Evolutionary conservation across 1,284 basidiomycete species (phyloP).

Genomic region (Pyrrhoderma lamaoense): DNA sequence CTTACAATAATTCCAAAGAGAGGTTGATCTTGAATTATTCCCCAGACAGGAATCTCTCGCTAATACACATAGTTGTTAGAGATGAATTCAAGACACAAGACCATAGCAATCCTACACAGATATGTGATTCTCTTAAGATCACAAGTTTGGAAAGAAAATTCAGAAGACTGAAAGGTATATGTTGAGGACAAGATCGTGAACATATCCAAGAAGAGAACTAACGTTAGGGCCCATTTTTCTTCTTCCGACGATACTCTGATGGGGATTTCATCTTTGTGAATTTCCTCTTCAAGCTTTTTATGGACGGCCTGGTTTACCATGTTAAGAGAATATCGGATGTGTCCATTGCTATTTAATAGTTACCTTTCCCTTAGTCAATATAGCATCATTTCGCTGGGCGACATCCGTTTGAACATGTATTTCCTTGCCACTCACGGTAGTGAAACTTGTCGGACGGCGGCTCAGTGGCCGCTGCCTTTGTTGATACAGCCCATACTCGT

Average conservation of each 20-base stretch:
- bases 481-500: slow-evolving; percentile 63
- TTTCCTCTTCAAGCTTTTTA: slow-evolving; percentile 69
- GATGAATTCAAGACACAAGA: not conserved
- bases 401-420: slow-evolving; percentile 55
- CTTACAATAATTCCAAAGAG: slow-evolving; percentile 62
- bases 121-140: slow-evolving; percentile 39
- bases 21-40: slow-evolving; percentile 48
- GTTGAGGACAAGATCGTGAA: not conserved
- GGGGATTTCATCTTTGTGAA: slow-evolving; percentile 51
- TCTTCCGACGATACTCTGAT: slow-evolving; percentile 47
- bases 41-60: slow-evolving; percentile 73
- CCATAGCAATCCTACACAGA: slow-evolving; percentile 33
- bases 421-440: slow-evolving; percentile 53
- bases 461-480: slow-evolving; percentile 45
- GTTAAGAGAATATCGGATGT: slow-evolving; percentile 11
- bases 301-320: slow-evolving; percentile 52
- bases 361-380: slow-evolving; percentile 56
- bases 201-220: slow-evolving; percentile 20
- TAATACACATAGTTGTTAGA: slow-evolving; percentile 22
- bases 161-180: slow-evolving; percentile 39
- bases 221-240: slow-evolving; percentile 70
- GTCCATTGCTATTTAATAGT: slow-evolving; percentile 19
- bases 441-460: slow-evolving; percentile 54
- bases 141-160: slow-evolving; percentile 54
- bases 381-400: slow-evolving; percentile 53